phyloP scores from a whole-genome alignment of 140 eudicot genomes.

The Ambrosia hybrid region DNA sequence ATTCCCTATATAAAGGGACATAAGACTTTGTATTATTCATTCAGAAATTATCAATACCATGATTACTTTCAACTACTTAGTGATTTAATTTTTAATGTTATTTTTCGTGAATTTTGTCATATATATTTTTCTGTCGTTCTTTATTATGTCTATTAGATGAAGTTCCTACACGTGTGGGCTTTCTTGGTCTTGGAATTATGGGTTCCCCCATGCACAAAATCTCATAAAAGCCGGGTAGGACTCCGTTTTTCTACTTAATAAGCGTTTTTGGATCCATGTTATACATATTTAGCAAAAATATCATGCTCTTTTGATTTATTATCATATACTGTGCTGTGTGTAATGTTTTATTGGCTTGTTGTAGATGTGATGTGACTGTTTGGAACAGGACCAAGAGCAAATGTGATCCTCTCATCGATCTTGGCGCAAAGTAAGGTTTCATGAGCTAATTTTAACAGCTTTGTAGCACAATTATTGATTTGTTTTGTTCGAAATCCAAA shows the following conservation, averaged over 20 bases:
- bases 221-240: constrained; percentile 86
- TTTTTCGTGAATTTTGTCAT: not conserved
- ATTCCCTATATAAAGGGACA: too few species aligned
- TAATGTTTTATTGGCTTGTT: constrained; percentile 28
- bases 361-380: constrained; percentile 89
- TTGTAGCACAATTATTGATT: constrained; percentile 3
- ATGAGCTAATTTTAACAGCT: constrained; percentile 7
- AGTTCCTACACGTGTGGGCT: constrained; percentile 66
- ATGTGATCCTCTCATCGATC: constrained; percentile 84
- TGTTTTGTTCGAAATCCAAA: not conserved
- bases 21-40: too few species aligned
- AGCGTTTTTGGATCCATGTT: not conserved
- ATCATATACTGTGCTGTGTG: constrained; percentile 7
- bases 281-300: not conserved
- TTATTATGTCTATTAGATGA: constrained; percentile 49
- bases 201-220: constrained; percentile 94
- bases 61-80: too few species aligned
- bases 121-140: constrained; percentile 14
- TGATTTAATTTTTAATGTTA: not conserved
- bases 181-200: constrained; percentile 98
- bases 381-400: constrained; percentile 99
- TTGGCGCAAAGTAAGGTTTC: constrained; percentile 89
- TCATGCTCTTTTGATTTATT: not conserved
- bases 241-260: not conserved
- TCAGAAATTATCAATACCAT: too few species aligned